Evolutionary conservation across 192 early-diverging fungal genomes (phyloP), one percentile per base, ranked within the genome.

Genomic region (Coemansia guatemalensis): DNA sequence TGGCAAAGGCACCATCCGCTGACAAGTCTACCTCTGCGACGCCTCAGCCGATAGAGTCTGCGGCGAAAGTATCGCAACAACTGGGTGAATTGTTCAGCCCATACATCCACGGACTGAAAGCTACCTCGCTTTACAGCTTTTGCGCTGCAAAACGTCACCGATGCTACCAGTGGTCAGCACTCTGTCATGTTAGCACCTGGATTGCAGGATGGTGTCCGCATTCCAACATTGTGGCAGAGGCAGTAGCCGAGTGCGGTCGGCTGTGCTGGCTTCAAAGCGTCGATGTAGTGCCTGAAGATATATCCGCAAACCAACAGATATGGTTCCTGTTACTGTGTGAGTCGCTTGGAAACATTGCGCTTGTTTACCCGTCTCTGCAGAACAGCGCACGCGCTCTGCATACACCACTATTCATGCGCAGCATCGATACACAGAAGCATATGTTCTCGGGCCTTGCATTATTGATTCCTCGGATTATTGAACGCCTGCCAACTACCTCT

Each of bases 101-200:
- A 5, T 29, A 21, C 1, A 22, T 62, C 4, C 7, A 26, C 0
- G 48, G 6, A 1, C 4, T 14, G 2, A 23, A 50, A 3, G 12
- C 48, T 11, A 6, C 8, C 29, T 17, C 52, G 18, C 56, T 66
- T 17, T 67, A 70, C 32, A 5, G 21, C 12, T 67, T 71, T 20
- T 78, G 67, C 24, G 55, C 67, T 6, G 48, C 48, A 12, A 60
- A 52, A 49, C 62, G 63, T 25, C 62, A 60, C 48, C 69, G 75
- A 5, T 78, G 75, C 55, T 78, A 78, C 56, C 75, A 78, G 56
- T 78, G 75, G 75, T 69, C 75, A 2, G 67, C 67, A 0, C 50
- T 78, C 0, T 78, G 75, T 17, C 75, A 60, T 3, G 17, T 65
- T 5, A 48, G 59, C 29, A 69, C 75, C 0, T 73, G 75, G 70